Base-by-base conservation (phyloP, 2,329 filamentous ascomycete species). In the Pleomassaria siparia region DNA sequence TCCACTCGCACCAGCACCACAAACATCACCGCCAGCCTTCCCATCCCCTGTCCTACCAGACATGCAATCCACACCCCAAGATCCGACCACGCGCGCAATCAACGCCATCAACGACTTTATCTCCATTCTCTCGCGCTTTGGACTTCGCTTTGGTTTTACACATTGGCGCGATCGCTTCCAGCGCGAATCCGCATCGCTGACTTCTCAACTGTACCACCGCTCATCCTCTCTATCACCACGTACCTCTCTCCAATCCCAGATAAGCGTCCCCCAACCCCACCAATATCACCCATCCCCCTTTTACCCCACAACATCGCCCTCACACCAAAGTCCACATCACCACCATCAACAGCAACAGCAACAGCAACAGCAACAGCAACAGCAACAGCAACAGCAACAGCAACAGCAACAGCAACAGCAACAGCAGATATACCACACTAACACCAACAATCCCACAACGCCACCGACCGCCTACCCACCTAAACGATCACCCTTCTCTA, bases 161-260 rank as follows among this genome's bases (percentile, higher is more conserved):
- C 74, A 74, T 55, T 78, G 75, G 75, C 74, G 72, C 15, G 74
- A 77, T 44, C 72, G 74, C 13, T 78, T 77, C 54, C 73, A 75
- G 49, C 68, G 66, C 16, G 76, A 77, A 45, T 74, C 74, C 0
- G 64, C 70, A 1, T 49, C 60, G 1, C 65, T 77, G 30, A 64
- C 72, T 2, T 65, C 72, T 9, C 69, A 74, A 15, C 66, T 78
- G 0, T 71, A 74, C 33, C 64, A 69, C 30, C 70, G 73, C 36
- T 52, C n/a, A n/a, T n/a, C 51, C 12, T 62, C 63, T 5, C 40
- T 50, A 2, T 61, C 63, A 0, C 60, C 64, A 5, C 58, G 59
- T 16, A 44, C 60, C 0, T 66, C 64, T 0, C 63, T 64, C 16
- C 53, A 54, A 13, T 15, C 54, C 4, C 56, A 55, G 10, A 51